Percentiles rank a stretch among this genome's conserved stretches.
These are phyloP conservation scores for Euphorbia peplus DNA, from an alignment of 345 rosid species.

Conservation along the genomic window DNA sequence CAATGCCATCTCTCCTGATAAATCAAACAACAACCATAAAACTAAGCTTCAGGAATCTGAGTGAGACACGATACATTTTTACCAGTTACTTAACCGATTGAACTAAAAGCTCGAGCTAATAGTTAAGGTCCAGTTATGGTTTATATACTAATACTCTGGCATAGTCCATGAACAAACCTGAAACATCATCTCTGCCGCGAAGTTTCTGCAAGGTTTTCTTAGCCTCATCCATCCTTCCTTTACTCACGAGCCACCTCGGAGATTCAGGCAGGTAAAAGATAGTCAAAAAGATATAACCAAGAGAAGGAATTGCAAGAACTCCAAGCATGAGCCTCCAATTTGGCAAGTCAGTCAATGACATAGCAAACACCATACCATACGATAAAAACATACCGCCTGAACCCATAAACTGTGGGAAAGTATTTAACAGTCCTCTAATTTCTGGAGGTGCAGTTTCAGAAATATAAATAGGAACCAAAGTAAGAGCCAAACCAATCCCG, in stretches of 20 bases:
- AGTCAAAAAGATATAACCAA: constrained; percentile 24
- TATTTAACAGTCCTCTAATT: constrained; percentile 42
- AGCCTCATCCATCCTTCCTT: constrained; percentile 41
- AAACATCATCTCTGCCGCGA: constrained; percentile 42
- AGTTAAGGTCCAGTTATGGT: too few relatives aligned
- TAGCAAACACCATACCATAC: constrained; percentile 38
- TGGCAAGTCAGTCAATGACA: constrained; percentile 39
- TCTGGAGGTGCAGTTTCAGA: constrained; percentile 50
- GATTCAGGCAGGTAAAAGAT: constrained; percentile 45
- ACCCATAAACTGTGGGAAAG: constrained; percentile 44
- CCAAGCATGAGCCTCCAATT: constrained; percentile 55
- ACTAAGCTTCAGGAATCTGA: background rate
- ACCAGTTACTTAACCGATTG: too few relatives aligned
- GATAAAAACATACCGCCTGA: constrained; percentile 48
- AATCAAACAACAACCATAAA: background rate
- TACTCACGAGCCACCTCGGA: constrained; percentile 49
- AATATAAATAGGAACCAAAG: constrained; percentile 42
- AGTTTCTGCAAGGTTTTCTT: constrained; percentile 33
- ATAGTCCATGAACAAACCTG: constrained; percentile 26
- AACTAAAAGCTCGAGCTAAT: too few relatives aligned
- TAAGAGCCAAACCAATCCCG: constrained; percentile 46
- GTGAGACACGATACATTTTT: background rate
- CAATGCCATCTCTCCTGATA: constrained; percentile 44
- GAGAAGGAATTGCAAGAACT: constrained; percentile 39
- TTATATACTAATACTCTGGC: too few relatives aligned